Base-by-base conservation (phyloP, 75 land plant genomes). In the Pseudotsuga menziesii region DNA sequence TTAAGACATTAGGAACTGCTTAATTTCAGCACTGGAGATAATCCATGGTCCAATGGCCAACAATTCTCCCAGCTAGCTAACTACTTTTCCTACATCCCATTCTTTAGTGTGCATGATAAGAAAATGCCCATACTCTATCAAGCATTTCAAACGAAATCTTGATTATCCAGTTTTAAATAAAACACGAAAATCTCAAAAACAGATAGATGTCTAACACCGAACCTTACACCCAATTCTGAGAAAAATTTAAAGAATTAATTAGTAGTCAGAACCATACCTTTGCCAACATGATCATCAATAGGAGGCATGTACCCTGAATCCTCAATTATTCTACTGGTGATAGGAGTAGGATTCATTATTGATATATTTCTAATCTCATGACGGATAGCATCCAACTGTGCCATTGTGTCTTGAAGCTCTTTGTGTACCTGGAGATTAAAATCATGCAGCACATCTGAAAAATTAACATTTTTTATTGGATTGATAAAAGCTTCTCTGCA, bases 301-400 rank as follows among this genome's bases (percentile, higher is more conserved):
- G 48, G 15, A 32, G 70, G 77, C 62, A 29, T 5, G 74, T 57
- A 26, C 7, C 81, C 77, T n/a, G 19, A 55, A 64, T 17, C 70
- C 39, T 91, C 91, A 36, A 79, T 54, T 25, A 89, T 44, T 26
- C 59, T 82, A n/a, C 84, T 62, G 55, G 91, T 85, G 77, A 89
- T 56, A 26, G 97, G 91, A 61, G 89, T 83, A 66, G 98, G 96
- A 75, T 93, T 89, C 78, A 93, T 81, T 58, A 93, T 41, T 22
- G 98, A 95, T 58, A 93, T 29, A 59, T 87, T 90, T 63, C 96
- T 78, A 19, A 95, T 86, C 85, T 95, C 98, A 85, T 95, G 81
- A 35, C 96, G 93, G 44, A 95, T 93, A 35, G 98, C 96, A 11
- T 95, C 96, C 39, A 95, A 75, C 75, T 93, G 96, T 73, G 94